phyloP scores from a whole-genome alignment of 2,329 filamentous ascomycete species.

The Colletotrichum plurivorum region DNA sequence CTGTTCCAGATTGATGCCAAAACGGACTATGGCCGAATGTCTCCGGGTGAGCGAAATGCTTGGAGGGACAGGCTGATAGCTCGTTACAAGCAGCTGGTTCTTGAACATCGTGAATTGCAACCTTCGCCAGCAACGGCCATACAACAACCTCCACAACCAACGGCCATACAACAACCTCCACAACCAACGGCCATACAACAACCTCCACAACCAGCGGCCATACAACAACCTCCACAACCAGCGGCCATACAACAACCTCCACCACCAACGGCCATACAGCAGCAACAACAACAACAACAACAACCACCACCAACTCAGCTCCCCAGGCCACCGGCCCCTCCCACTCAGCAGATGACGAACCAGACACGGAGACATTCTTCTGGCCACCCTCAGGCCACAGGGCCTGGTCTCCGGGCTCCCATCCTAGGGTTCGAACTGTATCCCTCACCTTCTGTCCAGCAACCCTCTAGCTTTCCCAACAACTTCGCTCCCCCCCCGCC shows the following conservation, averaged over 20 bases:
- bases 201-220: no score
- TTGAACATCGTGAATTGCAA: not conserved
- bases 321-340: not conserved
- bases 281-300: not conserved
- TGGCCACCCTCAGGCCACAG: not conserved
- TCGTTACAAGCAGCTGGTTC: slow-evolving; percentile 22
- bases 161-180: no score
- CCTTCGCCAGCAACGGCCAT: not conserved
- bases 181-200: no score
- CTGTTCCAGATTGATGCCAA: slow-evolving; percentile 33
- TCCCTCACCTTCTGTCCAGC: slow-evolving; percentile 20
- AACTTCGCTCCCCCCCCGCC: not conserved
- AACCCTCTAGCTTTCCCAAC: not conserved
- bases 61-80: slow-evolving; percentile 22
- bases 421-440: slow-evolving; percentile 16
- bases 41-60: slow-evolving; percentile 17
- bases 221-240: no score
- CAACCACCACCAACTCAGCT: not conserved
- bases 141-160: not conserved
- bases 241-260: no score
- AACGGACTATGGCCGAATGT: slow-evolving; percentile 39
- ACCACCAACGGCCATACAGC: no score
- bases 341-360: slow-evolving; percentile 13
- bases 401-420: not conserved
- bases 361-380: slow-evolving; percentile 10